Base-by-base conservation (phyloP, 2,329 filamentous ascomycete species). In the Clonostachys chloroleuca region DNA sequence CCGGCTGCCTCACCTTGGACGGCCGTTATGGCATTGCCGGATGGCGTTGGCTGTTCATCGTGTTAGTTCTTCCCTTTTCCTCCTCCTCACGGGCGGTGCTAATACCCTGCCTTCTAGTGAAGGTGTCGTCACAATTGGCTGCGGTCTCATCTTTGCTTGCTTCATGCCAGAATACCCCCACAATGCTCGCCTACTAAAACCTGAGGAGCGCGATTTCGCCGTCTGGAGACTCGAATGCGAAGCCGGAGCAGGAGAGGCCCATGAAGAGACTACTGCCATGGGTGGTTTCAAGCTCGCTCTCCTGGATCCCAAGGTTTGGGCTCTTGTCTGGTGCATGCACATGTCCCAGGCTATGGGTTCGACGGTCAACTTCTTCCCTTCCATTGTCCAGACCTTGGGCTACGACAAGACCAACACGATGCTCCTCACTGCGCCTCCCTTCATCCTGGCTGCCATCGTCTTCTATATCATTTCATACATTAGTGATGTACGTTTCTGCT, bases 381-480 rank as follows among this genome's bases (percentile, higher is more conserved):
- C 84, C 1, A 83, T 90, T 36, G 84, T 89, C 45, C 69, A 74
- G 49, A 85, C 83, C 12, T 74, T 89, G 1, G 77, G 80, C 18
- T 87, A 84, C 61, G 72, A 65, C 48, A 70, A 74, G 34, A 80
- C 82, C 45, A 66, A 72, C 34, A 80, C 83, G 1, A 73, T 86
- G 10, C 73, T 86, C 14, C 69, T 87, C 43, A 85, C 82, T 0
- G 79, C 77, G 0, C 84, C 84, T 0, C 83, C 83, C 1, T 87
- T 85, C 59, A 75, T 84, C 3, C 67, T 85, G 6, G 65, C 65
- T 6, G 58, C 62, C 20, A 59, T 65, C 44, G 17, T 47, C 12
- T 75, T 73, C 43, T 75, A 81, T 34, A 73, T 86, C 44, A 80
- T 77, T 1, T 79, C 82, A 2, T 82, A 81, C 54, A 49, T 74